These are phyloP conservation scores for Gracilaria vermiculophylla DNA, from an alignment of 23 red algal species.

Conservation along the genomic window DNA sequence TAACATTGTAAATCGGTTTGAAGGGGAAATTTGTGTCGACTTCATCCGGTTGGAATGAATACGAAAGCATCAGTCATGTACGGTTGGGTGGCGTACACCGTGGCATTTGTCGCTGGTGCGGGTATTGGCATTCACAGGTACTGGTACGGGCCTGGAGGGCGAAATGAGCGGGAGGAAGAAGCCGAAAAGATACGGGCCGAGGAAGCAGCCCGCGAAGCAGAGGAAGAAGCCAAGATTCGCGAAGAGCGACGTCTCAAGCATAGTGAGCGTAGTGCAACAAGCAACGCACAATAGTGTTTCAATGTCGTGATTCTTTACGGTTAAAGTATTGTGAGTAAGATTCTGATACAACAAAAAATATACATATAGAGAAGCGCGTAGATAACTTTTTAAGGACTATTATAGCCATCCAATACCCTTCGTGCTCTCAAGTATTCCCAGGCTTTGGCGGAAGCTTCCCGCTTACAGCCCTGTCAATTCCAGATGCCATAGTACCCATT, in stretches of 20 bases:
- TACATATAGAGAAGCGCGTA: not conserved
- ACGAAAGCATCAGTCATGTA: conserved; percentile 43
- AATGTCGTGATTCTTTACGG: not conserved
- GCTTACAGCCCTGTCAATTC: conserved; percentile 14
- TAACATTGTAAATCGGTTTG: too few relatives aligned
- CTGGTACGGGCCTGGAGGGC: conserved; percentile 42
- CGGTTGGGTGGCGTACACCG: conserved; percentile 66
- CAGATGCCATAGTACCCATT: not conserved
- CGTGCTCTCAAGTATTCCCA: too few relatives aligned
- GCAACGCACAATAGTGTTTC: not conserved
- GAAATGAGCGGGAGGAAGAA: conserved; percentile 49
- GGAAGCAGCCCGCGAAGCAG: conserved; percentile 34
- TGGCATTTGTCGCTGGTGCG: conserved; percentile 30
- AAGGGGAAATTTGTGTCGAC: too few relatives aligned
- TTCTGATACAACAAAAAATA: conserved; percentile 50
- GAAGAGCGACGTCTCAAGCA: conserved; percentile 37
- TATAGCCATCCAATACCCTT: too few relatives aligned
- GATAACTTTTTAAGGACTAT: not conserved
- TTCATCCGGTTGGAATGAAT: conserved; percentile 3
- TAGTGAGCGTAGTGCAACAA: not conserved
- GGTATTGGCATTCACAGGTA: conserved; percentile 55
- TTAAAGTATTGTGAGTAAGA: not conserved
- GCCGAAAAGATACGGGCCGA: conserved; percentile 15
- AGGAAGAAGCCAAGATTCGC: conserved; percentile 50
- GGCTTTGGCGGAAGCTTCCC: conserved; percentile 30